Evolutionary conservation across 2,329 filamentous ascomycete genomes (phyloP).

Genomic region (Neopestalotiopsis rosae): DNA sequence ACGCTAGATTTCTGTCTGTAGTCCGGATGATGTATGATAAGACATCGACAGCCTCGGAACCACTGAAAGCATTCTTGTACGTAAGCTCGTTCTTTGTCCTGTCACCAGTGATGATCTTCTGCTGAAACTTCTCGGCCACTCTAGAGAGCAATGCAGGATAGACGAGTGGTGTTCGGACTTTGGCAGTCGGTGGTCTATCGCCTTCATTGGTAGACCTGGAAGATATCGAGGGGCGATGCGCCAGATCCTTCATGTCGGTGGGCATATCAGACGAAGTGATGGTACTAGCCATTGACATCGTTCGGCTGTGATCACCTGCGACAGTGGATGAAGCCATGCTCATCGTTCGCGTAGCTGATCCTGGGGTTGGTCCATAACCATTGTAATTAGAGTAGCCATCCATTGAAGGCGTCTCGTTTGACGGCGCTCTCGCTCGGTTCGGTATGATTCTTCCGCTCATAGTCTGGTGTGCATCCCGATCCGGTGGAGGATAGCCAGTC

Average conservation of each 20-base stretch:
- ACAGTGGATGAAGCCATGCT: constrained; percentile 64
- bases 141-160: constrained; percentile 94
- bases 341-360: constrained; percentile 62
- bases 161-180: constrained; percentile 79
- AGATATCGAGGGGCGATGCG: constrained; percentile 62
- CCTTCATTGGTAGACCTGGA: constrained; percentile 54
- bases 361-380: constrained; percentile 52
- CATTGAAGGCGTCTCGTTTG: constrained; percentile 44
- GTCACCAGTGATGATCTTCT: constrained; percentile 84
- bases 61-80: constrained; percentile 97
- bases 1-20: constrained; percentile 90
- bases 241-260: constrained; percentile 57
- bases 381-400: constrained; percentile 41
- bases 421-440: constrained; percentile 60
- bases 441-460: constrained; percentile 94
- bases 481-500: constrained; percentile 78
- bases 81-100: constrained; percentile 95
- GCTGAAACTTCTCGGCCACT: constrained; percentile 89
- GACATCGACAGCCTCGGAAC: constrained; percentile 92
- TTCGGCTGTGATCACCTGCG: constrained; percentile 58
- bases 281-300: constrained; percentile 94
- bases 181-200: constrained; percentile 63
- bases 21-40: constrained; percentile 97
- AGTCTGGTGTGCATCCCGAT: constrained; percentile 83
- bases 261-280: constrained; percentile 70